Percentiles rank a stretch among this genome's conserved stretches.
Evolutionary conservation across 306 rosid genomes (phyloP).

Genomic region (Prunus dulcis): DNA sequence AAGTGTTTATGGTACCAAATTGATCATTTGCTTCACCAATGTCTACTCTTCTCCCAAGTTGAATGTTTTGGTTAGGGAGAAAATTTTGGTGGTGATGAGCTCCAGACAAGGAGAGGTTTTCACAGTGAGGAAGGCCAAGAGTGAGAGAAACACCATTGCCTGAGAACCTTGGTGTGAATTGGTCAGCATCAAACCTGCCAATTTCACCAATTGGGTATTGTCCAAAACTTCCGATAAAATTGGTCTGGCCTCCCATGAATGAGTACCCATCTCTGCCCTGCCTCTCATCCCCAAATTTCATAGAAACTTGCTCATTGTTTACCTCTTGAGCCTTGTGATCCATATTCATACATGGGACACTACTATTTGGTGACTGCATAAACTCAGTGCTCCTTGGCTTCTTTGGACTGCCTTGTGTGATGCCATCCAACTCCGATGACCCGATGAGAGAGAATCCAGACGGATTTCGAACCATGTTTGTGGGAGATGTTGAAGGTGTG

Average conservation of each 20-base stretch:
- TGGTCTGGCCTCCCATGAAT: slow-evolving; percentile 70
- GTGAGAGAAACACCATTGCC: slow-evolving; percentile 89
- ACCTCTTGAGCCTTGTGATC: slow-evolving; percentile 48
- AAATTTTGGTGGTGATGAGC: slow-evolving; percentile 54
- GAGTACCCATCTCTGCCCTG: slow-evolving; percentile 76
- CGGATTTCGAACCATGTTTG: slow-evolving; percentile 46
- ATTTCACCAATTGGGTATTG: slow-evolving; percentile 91
- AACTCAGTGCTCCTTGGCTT: slow-evolving; percentile 56
- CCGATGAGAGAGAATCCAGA: slow-evolving; percentile 74
- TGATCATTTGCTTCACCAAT: slow-evolving; percentile 58
- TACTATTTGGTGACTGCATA: slow-evolving; percentile 42
- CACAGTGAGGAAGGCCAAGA: slow-evolving; percentile 91
- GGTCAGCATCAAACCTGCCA: slow-evolving; percentile 69
- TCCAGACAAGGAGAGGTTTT: slow-evolving; percentile 57
- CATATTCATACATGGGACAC: slow-evolving; percentile 41
- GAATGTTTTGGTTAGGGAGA: slow-evolving; percentile 68
- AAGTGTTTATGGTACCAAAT: slow-evolving; percentile 52
- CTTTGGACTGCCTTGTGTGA: slow-evolving; percentile 82
- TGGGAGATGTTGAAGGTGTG: slow-evolving; percentile 48
- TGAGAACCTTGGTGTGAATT: slow-evolving; percentile 71
- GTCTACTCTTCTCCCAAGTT: slow-evolving; percentile 70
- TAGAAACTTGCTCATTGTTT: slow-evolving; percentile 43
- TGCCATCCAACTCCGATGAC: slow-evolving; percentile 80
- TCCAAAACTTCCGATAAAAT: slow-evolving; percentile 74
- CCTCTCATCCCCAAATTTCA: slow-evolving; percentile 64